phyloP scores from a whole-genome alignment of 768 basidiomycete species.

The Agaricus subrufescens region DNA sequence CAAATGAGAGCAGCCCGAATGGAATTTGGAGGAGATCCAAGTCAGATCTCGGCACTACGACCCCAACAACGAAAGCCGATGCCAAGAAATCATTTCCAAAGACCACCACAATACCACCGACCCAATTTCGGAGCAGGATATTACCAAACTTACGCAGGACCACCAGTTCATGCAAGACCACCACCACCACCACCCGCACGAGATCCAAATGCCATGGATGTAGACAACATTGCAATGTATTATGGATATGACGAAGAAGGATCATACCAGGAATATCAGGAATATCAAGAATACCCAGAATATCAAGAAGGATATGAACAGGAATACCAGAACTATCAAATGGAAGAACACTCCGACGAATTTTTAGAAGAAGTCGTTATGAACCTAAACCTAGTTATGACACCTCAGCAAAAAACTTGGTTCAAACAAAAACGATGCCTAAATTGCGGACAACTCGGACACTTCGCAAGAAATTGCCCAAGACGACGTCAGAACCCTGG shows the following conservation, averaged over 20 bases:
- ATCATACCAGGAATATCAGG: no score
- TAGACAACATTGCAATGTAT: background rate
- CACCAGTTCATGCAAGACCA: no score
- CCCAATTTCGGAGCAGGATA: no score
- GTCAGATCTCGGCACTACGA: no score
- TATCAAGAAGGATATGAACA: background rate
- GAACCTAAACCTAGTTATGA: background rate
- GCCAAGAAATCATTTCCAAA: no score
- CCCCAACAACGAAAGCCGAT: no score
- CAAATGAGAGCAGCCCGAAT: background rate
- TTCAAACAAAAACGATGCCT: background rate
- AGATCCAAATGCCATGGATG: background rate
- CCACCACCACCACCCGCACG: no score
- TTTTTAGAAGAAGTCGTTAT: background rate
- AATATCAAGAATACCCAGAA: no score
- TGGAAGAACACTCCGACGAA: background rate
- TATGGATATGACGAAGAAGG: no score
- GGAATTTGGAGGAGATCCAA: background rate
- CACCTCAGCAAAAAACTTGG: background rate
- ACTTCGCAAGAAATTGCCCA: background rate
- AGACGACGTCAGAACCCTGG: background rate
- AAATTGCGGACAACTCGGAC: background rate
- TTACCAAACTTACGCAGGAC: no score
- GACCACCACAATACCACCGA: no score
- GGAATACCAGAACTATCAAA: background rate